Evolutionary conservation across 2,329 filamentous ascomycete species (phyloP).

Genomic region (Chalaropsis thielavioides): DNA sequence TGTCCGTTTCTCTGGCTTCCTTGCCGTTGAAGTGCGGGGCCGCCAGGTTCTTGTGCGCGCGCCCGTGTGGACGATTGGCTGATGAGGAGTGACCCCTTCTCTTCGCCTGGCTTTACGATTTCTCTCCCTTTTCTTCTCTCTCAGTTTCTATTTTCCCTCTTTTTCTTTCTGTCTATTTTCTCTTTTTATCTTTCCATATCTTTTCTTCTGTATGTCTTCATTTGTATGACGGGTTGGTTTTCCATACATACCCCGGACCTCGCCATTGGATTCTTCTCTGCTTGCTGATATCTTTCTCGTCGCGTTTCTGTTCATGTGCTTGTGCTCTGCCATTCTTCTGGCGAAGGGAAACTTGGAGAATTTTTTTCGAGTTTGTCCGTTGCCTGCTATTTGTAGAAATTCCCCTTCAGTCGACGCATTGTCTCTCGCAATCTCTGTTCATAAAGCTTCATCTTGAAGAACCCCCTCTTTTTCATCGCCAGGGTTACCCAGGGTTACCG

Average conservation of each 20-base stretch:
- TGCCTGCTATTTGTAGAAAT: background rate
- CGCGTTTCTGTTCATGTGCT: constrained; percentile 12
- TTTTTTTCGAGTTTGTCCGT: background rate
- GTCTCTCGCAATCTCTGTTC: background rate
- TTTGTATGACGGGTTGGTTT: constrained; percentile 15
- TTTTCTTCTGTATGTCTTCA: constrained; percentile 19
- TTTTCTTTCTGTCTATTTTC: constrained; percentile 16
- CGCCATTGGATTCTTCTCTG: background rate
- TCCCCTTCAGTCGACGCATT: background rate
- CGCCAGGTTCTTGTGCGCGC: constrained; percentile 63
- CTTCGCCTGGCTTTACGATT: background rate
- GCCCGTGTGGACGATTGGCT: constrained; percentile 50
- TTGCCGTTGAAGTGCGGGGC: constrained; percentile 60
- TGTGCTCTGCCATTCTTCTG: constrained; percentile 18
- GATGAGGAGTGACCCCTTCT: background rate
- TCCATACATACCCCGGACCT: background rate
- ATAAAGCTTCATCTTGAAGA: background rate
- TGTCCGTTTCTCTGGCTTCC: constrained; percentile 61
- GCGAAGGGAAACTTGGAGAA: background rate
- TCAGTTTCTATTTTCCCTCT: constrained; percentile 15
- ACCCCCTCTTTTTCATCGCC: background rate
- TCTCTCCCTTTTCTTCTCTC: constrained; percentile 8
- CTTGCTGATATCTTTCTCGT: background rate
- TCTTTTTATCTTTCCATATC: constrained; percentile 12
- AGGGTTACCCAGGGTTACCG: background rate